These are phyloP conservation scores for Eremothecium gossypii DNA, from an alignment of 1,139 yeast species.

Conservation along the genomic window DNA sequence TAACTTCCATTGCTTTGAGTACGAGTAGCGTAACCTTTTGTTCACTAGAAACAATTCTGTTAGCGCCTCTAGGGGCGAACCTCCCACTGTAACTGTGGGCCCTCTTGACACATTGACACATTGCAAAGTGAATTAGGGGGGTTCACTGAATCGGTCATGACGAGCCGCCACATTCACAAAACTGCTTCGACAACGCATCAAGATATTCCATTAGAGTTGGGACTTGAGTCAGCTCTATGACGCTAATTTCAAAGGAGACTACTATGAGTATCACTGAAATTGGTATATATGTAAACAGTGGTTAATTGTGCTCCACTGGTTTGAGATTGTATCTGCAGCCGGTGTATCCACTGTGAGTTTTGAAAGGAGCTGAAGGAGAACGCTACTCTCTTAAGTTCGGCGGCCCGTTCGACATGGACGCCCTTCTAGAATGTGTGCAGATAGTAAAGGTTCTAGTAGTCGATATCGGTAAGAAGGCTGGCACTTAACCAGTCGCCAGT, in stretches of 20 bases:
- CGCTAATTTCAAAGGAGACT: conserved; percentile 51
- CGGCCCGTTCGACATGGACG: conserved; percentile 58
- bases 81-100: too few relatives aligned
- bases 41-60: too few relatives aligned
- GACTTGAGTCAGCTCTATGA: conserved; percentile 82
- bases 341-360: conserved; percentile 53
- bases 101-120: conserved; percentile 42
- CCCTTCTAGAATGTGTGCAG: conserved; percentile 62
- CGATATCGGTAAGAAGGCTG: conserved; percentile 48
- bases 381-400: conserved; percentile 59
- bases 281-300: conserved; percentile 81
- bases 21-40: too few relatives aligned
- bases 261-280: conserved; percentile 52
- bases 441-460: conserved; percentile 52
- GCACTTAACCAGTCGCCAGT: conserved; percentile 52
- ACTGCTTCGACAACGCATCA: conserved; percentile 44
- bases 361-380: conserved; percentile 47
- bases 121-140: conserved; percentile 44
- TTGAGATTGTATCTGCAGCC: conserved; percentile 72
- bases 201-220: conserved; percentile 72
- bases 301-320: conserved; percentile 88
- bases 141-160: conserved; percentile 55
- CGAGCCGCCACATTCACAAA: conserved; percentile 48
- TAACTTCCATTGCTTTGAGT: too few relatives aligned
- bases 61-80: too few relatives aligned